These are phyloP conservation scores for Erythrophleum ivorense DNA, from an alignment of 331 rosid species.

Conservation along the genomic window DNA sequence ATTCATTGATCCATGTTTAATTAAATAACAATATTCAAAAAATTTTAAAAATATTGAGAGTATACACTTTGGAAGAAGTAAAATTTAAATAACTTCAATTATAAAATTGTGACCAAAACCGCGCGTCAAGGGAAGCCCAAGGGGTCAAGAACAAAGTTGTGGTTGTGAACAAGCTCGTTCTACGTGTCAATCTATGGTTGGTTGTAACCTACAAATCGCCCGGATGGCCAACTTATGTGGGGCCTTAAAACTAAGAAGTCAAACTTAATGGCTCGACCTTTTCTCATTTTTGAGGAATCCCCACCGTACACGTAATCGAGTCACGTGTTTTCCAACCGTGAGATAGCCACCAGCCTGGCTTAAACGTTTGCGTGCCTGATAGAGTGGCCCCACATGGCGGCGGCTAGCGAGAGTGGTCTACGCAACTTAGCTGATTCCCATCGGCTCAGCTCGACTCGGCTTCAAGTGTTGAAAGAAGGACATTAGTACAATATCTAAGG, in stretches of 20 bases:
- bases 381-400: slow-evolving; percentile 4
- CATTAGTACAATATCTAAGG: background rate
- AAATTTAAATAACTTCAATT: no score
- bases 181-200: background rate
- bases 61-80: no score
- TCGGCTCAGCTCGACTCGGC: slow-evolving; percentile 15
- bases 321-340: background rate
- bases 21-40: no score
- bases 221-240: background rate
- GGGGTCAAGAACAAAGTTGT: background rate
- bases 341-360: slow-evolving; percentile 17
- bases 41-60: no score
- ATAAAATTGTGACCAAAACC: background rate
- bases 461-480: background rate
- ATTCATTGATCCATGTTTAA: no score
- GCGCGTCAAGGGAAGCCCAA: background rate
- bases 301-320: background rate
- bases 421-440: background rate
- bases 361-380: background rate
- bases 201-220: background rate
- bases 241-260: background rate
- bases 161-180: background rate
- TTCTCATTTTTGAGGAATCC: background rate
- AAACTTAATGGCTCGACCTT: background rate
- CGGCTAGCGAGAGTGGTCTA: background rate